Evolutionary conservation across 2,329 filamentous ascomycete species (phyloP).

Genomic region (Colletotrichum caudatum): DNA sequence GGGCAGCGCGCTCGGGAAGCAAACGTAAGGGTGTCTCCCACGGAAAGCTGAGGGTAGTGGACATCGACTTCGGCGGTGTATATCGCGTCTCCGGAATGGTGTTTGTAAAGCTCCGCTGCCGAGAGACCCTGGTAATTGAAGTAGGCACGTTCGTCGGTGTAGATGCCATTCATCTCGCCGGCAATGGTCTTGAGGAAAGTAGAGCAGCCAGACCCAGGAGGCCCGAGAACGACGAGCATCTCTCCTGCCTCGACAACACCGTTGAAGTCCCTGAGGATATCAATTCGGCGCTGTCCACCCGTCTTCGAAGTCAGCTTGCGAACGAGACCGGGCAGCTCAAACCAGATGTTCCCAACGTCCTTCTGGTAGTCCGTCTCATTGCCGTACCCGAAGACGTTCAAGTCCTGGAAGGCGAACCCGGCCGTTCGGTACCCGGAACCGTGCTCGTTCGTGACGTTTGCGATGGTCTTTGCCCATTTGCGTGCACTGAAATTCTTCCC

Average conservation of each 20-base stretch:
- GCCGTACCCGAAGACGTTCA: constrained; percentile 58
- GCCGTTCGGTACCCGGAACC: constrained; percentile 47
- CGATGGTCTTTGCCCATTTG: constrained; percentile 50
- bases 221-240: constrained; percentile 69
- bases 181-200: constrained; percentile 76
- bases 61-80: constrained; percentile 76
- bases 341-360: constrained; percentile 54
- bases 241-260: constrained; percentile 66
- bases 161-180: constrained; percentile 73
- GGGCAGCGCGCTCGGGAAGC: constrained; percentile 67
- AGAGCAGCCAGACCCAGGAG: constrained; percentile 69
- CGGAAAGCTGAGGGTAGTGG: constrained; percentile 69
- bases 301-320: constrained; percentile 49
- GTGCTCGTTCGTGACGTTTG: constrained; percentile 45
- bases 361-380: constrained; percentile 58
- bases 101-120: constrained; percentile 34
- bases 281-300: constrained; percentile 51
- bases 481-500: constrained; percentile 63
- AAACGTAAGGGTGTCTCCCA: constrained; percentile 72
- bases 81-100: constrained; percentile 69
- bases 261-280: constrained; percentile 64
- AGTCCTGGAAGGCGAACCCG: constrained; percentile 55
- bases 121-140: constrained; percentile 41
- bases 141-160: constrained; percentile 43
- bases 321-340: constrained; percentile 47